Evolutionary conservation across 441 rosid genomes (phyloP), one percentile per base, ranked within the genome.

Genomic region (Pelargonium cotyledonis): DNA sequence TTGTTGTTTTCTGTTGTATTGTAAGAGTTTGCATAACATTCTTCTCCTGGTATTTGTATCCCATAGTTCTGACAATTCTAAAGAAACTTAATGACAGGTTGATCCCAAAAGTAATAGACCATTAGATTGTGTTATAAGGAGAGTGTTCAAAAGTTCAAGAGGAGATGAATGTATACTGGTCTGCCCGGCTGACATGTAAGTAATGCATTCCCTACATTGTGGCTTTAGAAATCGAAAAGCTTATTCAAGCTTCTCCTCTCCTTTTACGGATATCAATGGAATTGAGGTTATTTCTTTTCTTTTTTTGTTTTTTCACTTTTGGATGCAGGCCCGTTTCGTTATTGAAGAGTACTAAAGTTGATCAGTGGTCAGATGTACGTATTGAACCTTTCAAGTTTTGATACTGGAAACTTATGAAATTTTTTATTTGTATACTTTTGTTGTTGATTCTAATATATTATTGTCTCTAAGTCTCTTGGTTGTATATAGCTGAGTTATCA

Each of bases 251-350:
- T 31, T 31, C 38, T 31, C 38, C 5, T 31, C 38, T 31, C 38
- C 58, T 14, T n/a, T 51, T 51, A 10, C 11, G 15, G 5, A 47
- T 14, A 12, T 47, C 4, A 47, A 47, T 47, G 14, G 55, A n/a
- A 51, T 51, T 3, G n/a, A 18, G 38, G 38, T 31, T 29, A 29
- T 29, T 23, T 23, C 26, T 23, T 26, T 55, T 53, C 38, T 38
- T 69, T 26, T 26, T 62, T 14, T 72, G 10, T 15, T 71, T 51
- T 15, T 4, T 51, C 10, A 49, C 15, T 51, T 51, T 51, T 51
- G 58, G 58, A 51, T 51, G 58, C 38, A 31, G 38, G 38, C 38
- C 38, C 78, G 91, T 82, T 69, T 78, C 68, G 1, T 51, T 70
- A 49, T 70, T 8, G 35, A 47, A 19, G 43, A 1, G 5, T 3